Base-by-base conservation (phyloP, 805 yeast genomes). In the Cyberlindnera galapagoensis region DNA sequence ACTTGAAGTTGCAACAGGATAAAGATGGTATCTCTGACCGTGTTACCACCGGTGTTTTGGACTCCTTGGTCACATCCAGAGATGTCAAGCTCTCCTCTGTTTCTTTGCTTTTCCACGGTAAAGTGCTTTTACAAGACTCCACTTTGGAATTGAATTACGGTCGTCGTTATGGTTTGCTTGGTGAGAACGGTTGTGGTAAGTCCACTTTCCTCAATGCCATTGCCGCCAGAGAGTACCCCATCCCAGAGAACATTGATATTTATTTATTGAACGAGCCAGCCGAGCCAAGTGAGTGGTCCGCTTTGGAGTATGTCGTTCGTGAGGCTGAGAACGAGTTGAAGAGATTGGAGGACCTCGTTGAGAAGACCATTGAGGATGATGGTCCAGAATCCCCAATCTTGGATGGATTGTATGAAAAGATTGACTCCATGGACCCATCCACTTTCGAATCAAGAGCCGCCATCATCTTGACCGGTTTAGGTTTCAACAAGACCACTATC, bases 161-260 rank as follows among this genome's bases (percentile, higher is more conserved):
- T 59, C 82, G 97, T 68, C 80, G 95, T 65, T 92, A 92, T 60
- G 98, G 98, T 67, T 71, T 92, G 42, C 72, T 92, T 56, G 98
- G 98, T 55, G 97, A 88, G 64, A 92, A 92, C 62, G 98, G 98
- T 46, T 92, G 97, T 69, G 98, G 98, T 68, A 92, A 92, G 65
- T 87, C 97, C 29, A 92, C 98, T 16, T 79, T 92, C 52, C 67
- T 92, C 59, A 85, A 85, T 62, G 82, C 97, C 24, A 62, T 92
- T 51, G 97, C 97, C 38, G 94, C 95, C 32, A 77, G 95, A 61
- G 98, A 92, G 65, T 92, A 72, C 65, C 98, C 98, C 38, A 72
- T 90, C 49, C 97, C 98, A 26, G 92, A 80, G 46, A 74, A 69
- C 45, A 85, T 92, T 49, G 98, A 92, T 67, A 72, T 92, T 38